These are phyloP conservation scores for Lepiota venenata DNA, from an alignment of 768 basidiomycete genomes.

Conservation along the genomic window DNA sequence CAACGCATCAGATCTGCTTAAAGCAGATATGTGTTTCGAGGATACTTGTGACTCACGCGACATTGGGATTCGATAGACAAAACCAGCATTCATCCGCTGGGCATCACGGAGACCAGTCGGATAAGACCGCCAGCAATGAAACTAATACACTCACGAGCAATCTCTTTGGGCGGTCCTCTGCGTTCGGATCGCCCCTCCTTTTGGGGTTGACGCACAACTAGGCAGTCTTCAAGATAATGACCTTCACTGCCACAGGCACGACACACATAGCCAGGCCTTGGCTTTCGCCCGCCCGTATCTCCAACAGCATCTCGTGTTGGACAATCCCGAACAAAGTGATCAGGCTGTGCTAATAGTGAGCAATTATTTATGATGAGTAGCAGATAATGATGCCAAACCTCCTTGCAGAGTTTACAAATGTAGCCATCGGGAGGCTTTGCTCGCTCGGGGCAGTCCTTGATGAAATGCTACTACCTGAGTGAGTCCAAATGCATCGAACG, in stretches of 20 bases:
- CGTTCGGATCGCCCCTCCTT: conserved; percentile 39
- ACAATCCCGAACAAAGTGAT: conserved; percentile 88
- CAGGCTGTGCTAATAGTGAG: conserved; percentile 42
- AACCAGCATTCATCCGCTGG: conserved; percentile 97
- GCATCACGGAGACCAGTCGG: conserved; percentile 6
- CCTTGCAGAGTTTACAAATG: conserved; percentile 81
- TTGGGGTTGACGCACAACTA: conserved; percentile 53
- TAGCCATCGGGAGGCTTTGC: conserved; percentile 80
- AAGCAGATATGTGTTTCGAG: not conserved
- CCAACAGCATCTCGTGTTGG: conserved; percentile 75
- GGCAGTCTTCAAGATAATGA: conserved; percentile 89
- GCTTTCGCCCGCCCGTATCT: conserved; percentile 81
- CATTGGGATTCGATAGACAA: conserved; percentile 90
- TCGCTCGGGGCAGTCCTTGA: conserved; percentile 72
- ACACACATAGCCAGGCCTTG: conserved; percentile 85
- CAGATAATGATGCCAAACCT: conserved; percentile 34
- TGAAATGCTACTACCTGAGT: conserved; percentile 56
- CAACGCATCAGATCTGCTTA: not conserved
- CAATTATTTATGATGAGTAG: not conserved
- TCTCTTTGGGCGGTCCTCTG: conserved; percentile 69
- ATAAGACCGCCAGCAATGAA: not conserved
- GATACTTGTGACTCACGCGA: conserved; percentile 55
- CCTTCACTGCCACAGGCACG: conserved; percentile 84
- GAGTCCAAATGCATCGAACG: not conserved
- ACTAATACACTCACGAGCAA: conserved; percentile 57